Evolutionary conservation across 371 early-diverging fungal species (phyloP).

Genomic region (Rhizopus sp.): DNA sequence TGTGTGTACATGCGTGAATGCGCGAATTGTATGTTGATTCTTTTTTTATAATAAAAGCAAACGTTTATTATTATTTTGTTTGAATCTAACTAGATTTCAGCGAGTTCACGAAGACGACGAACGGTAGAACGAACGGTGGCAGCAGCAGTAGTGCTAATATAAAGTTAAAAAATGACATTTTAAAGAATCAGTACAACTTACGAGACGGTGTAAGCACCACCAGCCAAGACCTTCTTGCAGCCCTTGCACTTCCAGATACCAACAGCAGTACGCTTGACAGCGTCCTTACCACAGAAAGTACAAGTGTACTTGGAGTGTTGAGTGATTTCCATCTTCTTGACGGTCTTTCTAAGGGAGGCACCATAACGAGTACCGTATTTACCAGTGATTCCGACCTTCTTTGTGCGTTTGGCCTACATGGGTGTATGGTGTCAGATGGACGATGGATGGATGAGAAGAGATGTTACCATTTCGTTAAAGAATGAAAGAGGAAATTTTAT

Average conservation of each 20-base stretch:
- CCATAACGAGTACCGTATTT: slow-evolving; percentile 99
- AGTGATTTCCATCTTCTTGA: slow-evolving; percentile 99
- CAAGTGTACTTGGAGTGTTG: slow-evolving; percentile 99
- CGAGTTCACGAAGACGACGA: slow-evolving; percentile 97
- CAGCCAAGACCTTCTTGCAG: slow-evolving; percentile 97
- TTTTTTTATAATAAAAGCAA: neutral
- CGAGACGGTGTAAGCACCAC: slow-evolving; percentile 99
- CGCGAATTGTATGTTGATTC: neutral
- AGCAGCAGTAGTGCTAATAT: slow-evolving; percentile 84
- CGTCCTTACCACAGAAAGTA: slow-evolving; percentile 99
- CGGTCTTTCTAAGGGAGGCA: slow-evolving; percentile 99
- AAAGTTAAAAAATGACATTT: neutral
- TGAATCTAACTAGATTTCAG: slow-evolving; percentile 76
- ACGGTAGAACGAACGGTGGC: slow-evolving; percentile 92
- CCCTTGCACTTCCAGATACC: slow-evolving; percentile 99
- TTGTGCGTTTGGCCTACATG: slow-evolving; percentile 95
- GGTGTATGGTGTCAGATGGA: slow-evolving; percentile 5
- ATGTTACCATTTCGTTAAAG: slow-evolving; percentile 19
- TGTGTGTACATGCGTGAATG: too few relatives aligned
- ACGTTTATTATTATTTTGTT: slow-evolving; percentile 16
- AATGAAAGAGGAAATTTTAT: slow-evolving; percentile 5
- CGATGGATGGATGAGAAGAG: slow-evolving; percentile 31
- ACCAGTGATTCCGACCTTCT: slow-evolving; percentile 99
- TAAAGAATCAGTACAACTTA: slow-evolving; percentile 33
- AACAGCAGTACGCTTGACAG: slow-evolving; percentile 96